A percentile compares a stretch with the other conserved stretches of the same genome.
Conservation (phyloP, 306 rosid genomes). For the Medicago lupulina region DNA sequence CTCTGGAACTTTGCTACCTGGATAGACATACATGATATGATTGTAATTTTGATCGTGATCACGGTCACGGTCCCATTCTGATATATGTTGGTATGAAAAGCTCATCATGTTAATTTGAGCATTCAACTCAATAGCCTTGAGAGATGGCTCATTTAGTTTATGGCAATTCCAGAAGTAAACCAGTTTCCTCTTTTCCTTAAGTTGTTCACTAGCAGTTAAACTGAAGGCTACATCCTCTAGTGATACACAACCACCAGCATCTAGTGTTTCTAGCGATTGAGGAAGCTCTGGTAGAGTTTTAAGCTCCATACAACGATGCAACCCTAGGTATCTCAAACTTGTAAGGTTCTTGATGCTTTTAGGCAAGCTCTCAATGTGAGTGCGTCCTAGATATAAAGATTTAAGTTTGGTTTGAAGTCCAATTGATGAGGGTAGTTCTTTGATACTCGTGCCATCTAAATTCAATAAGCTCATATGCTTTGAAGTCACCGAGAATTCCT, state of each 20-base stretch:
- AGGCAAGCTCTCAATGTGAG: no score
- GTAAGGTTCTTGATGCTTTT: no score
- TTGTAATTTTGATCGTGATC: not conserved
- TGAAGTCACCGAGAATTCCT: no score
- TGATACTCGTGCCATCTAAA: no score
- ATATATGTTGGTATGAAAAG: not conserved
- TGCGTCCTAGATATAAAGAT: no score
- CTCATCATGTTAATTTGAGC: conserved; percentile 1
- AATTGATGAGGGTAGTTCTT: no score
- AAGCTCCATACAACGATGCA: not conserved
- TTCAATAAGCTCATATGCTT: no score
- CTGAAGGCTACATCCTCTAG: not conserved
- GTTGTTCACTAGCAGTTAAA: not conserved
- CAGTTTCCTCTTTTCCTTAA: not conserved
- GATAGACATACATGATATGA: conserved; percentile 27
- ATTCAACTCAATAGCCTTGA: conserved; percentile 1
- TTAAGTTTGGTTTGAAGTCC: no score
- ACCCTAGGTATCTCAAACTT: not conserved
- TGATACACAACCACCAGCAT: not conserved
- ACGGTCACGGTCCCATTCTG: not conserved
- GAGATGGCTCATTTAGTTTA: not conserved
- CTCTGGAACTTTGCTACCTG: conserved; percentile 32
- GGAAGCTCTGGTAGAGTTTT: conserved; percentile 15
- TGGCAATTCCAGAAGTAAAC: conserved; percentile 6
- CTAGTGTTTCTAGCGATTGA: not conserved